Percentiles rank a stretch among this genome's conserved stretches.
Evolutionary conservation across 2,329 filamentous ascomycete genomes (phyloP).

Genomic region (Pyrenophora teres): DNA sequence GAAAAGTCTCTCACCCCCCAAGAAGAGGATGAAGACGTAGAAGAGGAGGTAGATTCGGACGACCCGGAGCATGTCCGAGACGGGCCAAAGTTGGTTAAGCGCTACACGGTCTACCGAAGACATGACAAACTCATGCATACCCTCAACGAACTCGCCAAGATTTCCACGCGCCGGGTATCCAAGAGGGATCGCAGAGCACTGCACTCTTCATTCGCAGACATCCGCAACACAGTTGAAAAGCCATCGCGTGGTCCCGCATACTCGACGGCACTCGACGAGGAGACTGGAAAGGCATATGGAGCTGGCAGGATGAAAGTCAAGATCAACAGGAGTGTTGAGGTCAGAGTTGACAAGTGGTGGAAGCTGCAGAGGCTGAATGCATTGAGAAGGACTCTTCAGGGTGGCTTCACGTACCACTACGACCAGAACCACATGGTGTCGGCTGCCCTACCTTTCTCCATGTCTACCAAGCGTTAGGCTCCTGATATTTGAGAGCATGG

Average conservation of each 20-base stretch:
- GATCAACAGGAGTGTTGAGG: conserved; percentile 62
- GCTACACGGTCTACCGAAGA: conserved; percentile 70
- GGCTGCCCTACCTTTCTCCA: conserved; percentile 40
- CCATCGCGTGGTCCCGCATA: conserved; percentile 70
- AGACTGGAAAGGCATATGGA: conserved; percentile 64
- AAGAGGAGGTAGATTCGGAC: conserved; percentile 56
- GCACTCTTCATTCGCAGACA: conserved; percentile 69
- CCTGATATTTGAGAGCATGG: background rate
- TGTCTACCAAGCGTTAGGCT: conserved; percentile 22
- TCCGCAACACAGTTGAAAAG: conserved; percentile 68
- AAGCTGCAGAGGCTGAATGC: conserved; percentile 68
- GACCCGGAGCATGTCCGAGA: conserved; percentile 41
- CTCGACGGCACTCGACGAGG: conserved; percentile 65
- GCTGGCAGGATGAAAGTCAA: conserved; percentile 62
- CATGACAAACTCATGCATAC: conserved; percentile 64
- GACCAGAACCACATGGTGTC: conserved; percentile 46
- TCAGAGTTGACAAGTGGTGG: conserved; percentile 75
- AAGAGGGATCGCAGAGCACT: conserved; percentile 70
- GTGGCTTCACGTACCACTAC: conserved; percentile 45
- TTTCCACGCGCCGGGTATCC: conserved; percentile 65
- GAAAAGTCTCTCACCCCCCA: conserved; percentile 69
- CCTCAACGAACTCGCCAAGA: conserved; percentile 63
- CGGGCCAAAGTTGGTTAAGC: conserved; percentile 57
- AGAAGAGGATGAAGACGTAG: conserved; percentile 61
- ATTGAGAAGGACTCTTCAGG: conserved; percentile 63